A percentile compares a stretch with the other conserved stretches of the same genome.
Evolutionary conservation across 2,329 filamentous ascomycete genomes (phyloP).

Genomic region (Boeremia exigua): DNA sequence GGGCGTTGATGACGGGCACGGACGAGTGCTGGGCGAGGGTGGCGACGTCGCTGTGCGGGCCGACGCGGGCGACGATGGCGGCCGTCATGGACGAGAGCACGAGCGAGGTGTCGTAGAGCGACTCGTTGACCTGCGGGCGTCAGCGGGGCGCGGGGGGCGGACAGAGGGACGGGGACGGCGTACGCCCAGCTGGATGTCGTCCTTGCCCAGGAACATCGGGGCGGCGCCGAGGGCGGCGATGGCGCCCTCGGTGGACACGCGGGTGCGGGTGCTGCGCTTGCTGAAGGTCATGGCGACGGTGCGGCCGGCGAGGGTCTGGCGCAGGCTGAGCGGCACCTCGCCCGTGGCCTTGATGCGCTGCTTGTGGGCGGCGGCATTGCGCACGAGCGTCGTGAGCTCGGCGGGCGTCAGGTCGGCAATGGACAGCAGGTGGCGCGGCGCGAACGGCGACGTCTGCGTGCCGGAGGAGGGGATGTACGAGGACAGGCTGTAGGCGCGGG

Average conservation of each 20-base stretch:
- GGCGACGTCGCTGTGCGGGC: constrained; percentile 58
- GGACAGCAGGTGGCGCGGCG: constrained; percentile 86
- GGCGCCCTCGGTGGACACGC: constrained; percentile 91
- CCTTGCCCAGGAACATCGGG: constrained; percentile 94
- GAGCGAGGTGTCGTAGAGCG: constrained; percentile 86
- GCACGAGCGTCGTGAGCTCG: constrained; percentile 82
- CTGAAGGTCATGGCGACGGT: constrained; percentile 96
- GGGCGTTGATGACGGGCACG: constrained; percentile 60
- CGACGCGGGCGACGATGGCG: constrained; percentile 58
- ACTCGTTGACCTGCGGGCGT: constrained; percentile 77
- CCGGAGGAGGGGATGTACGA: constrained; percentile 39
- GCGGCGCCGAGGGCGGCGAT: constrained; percentile 88
- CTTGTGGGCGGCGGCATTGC: constrained; percentile 82
- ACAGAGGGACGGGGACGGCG: constrained; percentile 24
- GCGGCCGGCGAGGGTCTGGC: constrained; percentile 71
- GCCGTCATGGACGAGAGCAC: constrained; percentile 81
- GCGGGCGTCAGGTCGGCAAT: constrained; percentile 82
- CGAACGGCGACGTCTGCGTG: constrained; percentile 61
- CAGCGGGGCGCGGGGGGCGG: neutral
- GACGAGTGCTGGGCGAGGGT: constrained; percentile 56
- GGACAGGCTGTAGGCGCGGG: constrained; percentile 39
- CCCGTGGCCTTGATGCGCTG: constrained; percentile 72
- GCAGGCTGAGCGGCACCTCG: constrained; percentile 64
- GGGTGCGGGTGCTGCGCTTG: constrained; percentile 92
- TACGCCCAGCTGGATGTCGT: constrained; percentile 94